These are phyloP conservation scores for Leccinum variicolor DNA, from an alignment of 768 basidiomycete species.

Conservation along the genomic window DNA sequence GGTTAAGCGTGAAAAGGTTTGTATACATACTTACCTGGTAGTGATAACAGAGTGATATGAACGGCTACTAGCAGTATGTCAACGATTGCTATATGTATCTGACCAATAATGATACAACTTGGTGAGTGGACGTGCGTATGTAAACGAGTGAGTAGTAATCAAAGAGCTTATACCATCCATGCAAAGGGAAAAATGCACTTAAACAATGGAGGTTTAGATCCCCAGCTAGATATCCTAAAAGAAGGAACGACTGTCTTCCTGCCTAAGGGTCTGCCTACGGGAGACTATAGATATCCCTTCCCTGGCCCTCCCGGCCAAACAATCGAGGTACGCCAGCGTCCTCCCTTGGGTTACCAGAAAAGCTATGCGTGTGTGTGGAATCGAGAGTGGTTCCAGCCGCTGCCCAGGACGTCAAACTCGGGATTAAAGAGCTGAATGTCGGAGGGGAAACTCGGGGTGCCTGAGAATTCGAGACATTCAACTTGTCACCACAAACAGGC, in stretches of 20 bases:
- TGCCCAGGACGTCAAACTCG: slow-evolving; percentile 35
- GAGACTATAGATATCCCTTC: slow-evolving; percentile 27
- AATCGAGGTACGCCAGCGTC: slow-evolving; percentile 23
- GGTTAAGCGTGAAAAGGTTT: neutral
- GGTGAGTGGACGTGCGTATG: neutral
- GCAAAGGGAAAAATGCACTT: neutral
- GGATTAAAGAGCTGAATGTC: slow-evolving; percentile 28
- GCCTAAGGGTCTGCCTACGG: too few species aligned
- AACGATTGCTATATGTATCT: neutral
- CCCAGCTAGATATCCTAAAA: slow-evolving; percentile 22
- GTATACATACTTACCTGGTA: neutral
- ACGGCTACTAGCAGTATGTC: neutral
- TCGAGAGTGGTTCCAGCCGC: slow-evolving; percentile 24
- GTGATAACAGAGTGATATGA: neutral
- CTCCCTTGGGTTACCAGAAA: slow-evolving; percentile 11
- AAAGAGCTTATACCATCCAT: neutral
- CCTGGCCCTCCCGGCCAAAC: slow-evolving; percentile 24
- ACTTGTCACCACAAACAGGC: neutral
- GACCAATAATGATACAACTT: slow-evolving; percentile 14
- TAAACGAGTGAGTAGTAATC: slow-evolving; percentile 1
- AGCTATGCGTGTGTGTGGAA: slow-evolving; percentile 7
- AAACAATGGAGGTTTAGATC: neutral
- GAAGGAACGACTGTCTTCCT: too few species aligned
- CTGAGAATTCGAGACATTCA: slow-evolving; percentile 16
- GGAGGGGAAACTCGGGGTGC: slow-evolving; percentile 22